Conservation (phyloP, 768 basidiomycete species). For the Royoungia palumana region DNA sequence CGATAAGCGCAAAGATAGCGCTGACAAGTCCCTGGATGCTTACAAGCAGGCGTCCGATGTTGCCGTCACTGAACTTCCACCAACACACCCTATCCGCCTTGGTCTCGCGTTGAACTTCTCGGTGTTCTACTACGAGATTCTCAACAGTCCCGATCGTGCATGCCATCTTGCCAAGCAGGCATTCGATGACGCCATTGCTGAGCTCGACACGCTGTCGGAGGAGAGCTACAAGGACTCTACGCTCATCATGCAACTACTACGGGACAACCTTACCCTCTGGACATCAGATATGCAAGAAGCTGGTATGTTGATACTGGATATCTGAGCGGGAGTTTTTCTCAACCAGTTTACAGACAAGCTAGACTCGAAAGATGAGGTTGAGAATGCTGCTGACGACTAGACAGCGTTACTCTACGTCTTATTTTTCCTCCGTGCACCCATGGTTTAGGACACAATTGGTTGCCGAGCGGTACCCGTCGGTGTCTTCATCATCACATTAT, state of each 20-base stretch:
- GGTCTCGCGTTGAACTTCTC: slow-evolving; percentile 99
- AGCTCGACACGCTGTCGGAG: slow-evolving; percentile 97
- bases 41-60: slow-evolving; percentile 99
- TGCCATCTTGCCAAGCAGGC: slow-evolving; percentile 99
- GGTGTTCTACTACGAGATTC: slow-evolving; percentile 99
- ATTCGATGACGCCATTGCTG: slow-evolving; percentile 98
- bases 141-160: slow-evolving; percentile 97
- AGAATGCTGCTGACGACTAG: slow-evolving; percentile 65
- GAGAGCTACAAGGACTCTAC: slow-evolving; percentile 99
- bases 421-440: slow-evolving; percentile 16
- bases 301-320: slow-evolving; percentile 49
- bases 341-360: slow-evolving; percentile 54
- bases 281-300: slow-evolving; percentile 97
- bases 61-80: slow-evolving; percentile 91
- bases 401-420: slow-evolving; percentile 18
- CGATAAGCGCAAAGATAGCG: slow-evolving; percentile 94
- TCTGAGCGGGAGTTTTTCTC: not conserved
- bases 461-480: slow-evolving; percentile 10
- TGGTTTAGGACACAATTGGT: slow-evolving; percentile 7
- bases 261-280: slow-evolving; percentile 98
- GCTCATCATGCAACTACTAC: slow-evolving; percentile 92
- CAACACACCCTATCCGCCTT: slow-evolving; percentile 97
- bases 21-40: slow-evolving; percentile 95
- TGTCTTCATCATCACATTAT: slow-evolving; percentile 27
- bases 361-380: slow-evolving; percentile 68